These are phyloP conservation scores for Hypoxylon sp. DNA, from an alignment of 2,329 filamentous ascomycete genomes.

Conservation along the genomic window DNA sequence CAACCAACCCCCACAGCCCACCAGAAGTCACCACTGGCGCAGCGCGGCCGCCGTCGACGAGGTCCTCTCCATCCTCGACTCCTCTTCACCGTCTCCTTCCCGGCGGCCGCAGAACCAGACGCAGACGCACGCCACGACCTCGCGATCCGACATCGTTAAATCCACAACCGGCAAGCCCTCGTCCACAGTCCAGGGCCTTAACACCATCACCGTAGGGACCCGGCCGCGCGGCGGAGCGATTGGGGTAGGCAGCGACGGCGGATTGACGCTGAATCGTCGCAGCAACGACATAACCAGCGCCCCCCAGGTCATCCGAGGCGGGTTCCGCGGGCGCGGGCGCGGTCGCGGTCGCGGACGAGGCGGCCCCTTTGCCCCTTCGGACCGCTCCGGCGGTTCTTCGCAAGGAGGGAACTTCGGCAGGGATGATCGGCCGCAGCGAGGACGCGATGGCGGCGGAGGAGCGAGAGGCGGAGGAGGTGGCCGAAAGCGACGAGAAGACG, in stretches of 20 bases:
- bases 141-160: slow-evolving; percentile 12
- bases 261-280: background rate
- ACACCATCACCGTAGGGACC: slow-evolving; percentile 56
- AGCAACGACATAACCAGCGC: background rate
- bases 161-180: background rate
- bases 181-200: slow-evolving; percentile 39
- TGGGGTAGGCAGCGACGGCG: background rate
- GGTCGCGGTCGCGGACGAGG: background rate
- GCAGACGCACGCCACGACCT: background rate
- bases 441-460: background rate
- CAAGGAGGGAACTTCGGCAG: slow-evolving; percentile 20
- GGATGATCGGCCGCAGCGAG: slow-evolving; percentile 32
- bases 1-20: background rate
- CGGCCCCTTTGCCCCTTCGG: slow-evolving; percentile 36
- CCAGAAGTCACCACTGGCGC: slow-evolving; percentile 35
- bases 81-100: too few species aligned
- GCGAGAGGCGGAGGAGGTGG: background rate
- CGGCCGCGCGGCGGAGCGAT: slow-evolving; percentile 50
- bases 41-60: slow-evolving; percentile 45
- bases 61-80: slow-evolving; percentile 39
- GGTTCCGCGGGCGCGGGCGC: slow-evolving; percentile 39
- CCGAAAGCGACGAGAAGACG: slow-evolving; percentile 11
- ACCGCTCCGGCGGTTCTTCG: slow-evolving; percentile 14
- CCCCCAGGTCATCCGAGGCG: slow-evolving; percentile 37
- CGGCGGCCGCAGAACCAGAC: background rate